Evolutionary conservation across 2,329 filamentous ascomycete species (phyloP), one percentile per base, ranked within the genome.

Genomic region (Colletotrichum salicis): DNA sequence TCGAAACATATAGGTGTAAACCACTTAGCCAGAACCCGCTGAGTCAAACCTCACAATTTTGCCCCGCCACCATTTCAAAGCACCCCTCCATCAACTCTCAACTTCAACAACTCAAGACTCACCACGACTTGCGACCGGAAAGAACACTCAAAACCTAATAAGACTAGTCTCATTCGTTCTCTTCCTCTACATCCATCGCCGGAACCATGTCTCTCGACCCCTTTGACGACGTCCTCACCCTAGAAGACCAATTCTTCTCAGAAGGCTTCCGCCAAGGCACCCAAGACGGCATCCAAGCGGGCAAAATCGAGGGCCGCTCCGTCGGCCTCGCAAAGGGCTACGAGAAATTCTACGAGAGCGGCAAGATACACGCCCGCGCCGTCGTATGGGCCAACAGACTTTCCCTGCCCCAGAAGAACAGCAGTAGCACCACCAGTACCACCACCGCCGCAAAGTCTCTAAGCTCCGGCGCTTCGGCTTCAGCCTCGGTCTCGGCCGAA

Each of bases 261-360:
- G 90, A 96, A 81, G 96, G 96, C 71, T 96, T 95, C 84, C 81
- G 86, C 6, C 88, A 94, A 66, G 96, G 96, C 55, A 81, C 90
- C 59, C 84, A 87, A 52, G 96, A 97, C 82, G 96, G 96, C 71
- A 85, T 90, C 52, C 87, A 88, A 71, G 92, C 94, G 37, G 96
- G 96, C 51, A 91, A 92, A 70, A 90, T 94, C 74, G 96, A 99
- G 86, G 96, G 96, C 72, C 93, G 95, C 63, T 90, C 94, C 24
- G 94, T 98, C 79, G 96, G 96, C 0, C 89, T 98, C 54, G 93
- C 97, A 80, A 96, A 95, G 75, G 96, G 95, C 0, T 98, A 96
- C 77, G 94, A 97, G 77, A 98, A 97, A 83, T 98, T 97, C 78
- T 79, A 93, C 54, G 92, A 94, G 73, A 89, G 94, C 80, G 96